Evolutionary conservation across 495 filamentous ascomycete genomes (phyloP), one percentile per base, ranked within the genome.

Genomic region (Hyaloscypha variabilis): DNA sequence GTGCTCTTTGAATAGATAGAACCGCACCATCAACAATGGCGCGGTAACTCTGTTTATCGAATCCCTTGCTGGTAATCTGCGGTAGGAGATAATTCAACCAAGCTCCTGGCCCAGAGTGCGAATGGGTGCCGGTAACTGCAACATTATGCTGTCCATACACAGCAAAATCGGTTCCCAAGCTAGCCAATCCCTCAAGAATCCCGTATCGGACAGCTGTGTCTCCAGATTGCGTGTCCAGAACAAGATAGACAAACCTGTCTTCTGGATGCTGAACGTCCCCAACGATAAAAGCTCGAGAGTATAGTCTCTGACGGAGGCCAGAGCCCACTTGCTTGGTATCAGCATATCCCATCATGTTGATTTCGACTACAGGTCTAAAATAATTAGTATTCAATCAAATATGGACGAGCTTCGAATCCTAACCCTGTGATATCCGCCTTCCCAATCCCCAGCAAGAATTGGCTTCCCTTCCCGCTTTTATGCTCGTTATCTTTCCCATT

Each of bases 61-160:
- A 97, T 0, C 94, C 94, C 64, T 86, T 85, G 71, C 90, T 94
- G 0, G 94, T 96, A 69, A 99, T 91, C 75, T 97, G 95, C 11
- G 95, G 94, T 24, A 99, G 81, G 6, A 99, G 83, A 74, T 99
- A 99, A 74, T 99, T 99, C 67, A 96, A 82, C 94, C 93, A 99
- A 24, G 91, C 94, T 3, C 89, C 94, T 17, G 94, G 94, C 0
- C 94, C 94, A 14, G 93, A 90, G 76, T 99, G 94, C 10, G 91
- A 94, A 76, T 99, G 94, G 3, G 95, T 97, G 23, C 95, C 94
- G 3, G 91, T 96, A 19, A 99, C 83, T 36, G 94, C 94, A 39
- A 99, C 76, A 76, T 97, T 99, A 63, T 89, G 85, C 64, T 93
- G 88, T 54, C 84, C 86, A 74, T 97, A 99, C 42, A 87, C 76